These are phyloP conservation scores for Warburgia ugandensis DNA, from an alignment of 164 flowering plant species.

Conservation along the genomic window DNA sequence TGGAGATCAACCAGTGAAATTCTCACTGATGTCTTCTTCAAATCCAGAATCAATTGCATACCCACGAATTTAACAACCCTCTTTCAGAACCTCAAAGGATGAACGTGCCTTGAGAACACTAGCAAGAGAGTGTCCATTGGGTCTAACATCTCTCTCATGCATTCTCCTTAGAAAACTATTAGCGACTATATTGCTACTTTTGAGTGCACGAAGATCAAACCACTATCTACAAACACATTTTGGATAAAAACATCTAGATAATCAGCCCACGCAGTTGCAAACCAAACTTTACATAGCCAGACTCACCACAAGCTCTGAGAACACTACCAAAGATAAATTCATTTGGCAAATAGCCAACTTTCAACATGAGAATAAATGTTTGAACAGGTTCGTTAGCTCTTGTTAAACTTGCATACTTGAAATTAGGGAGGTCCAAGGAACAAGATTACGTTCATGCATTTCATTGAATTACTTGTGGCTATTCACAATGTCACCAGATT, in stretches of 20 bases:
- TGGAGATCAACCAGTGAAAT: constrained; percentile 11
- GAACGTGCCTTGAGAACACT: constrained; percentile 18
- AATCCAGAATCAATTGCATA: constrained; percentile 10
- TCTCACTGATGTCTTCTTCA: constrained; percentile 5
- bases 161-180: constrained; percentile 6
- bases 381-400: constrained; percentile 3
- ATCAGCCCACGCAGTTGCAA: constrained; percentile 11
- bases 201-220: constrained; percentile 10
- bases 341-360: constrained; percentile 11
- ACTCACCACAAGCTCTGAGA: constrained; percentile 11
- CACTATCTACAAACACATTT: constrained; percentile 11
- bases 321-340: constrained; percentile 12
- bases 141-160: constrained; percentile 10
- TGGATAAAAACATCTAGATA: constrained; percentile 3
- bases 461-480: constrained; percentile 10
- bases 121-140: constrained; percentile 10
- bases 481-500: constrained; percentile 3
- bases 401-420: constrained; percentile 9
- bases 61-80: constrained; percentile 13
- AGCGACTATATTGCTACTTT: constrained; percentile 5
- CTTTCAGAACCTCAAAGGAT: constrained; percentile 7
- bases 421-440: constrained; percentile 12
- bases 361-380: constrained; percentile 7
- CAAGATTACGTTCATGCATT: constrained; percentile 12
- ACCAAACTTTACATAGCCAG: constrained; percentile 7